phyloP scores from a whole-genome alignment of 441 rosid genomes.

The Populus hybrid region DNA sequence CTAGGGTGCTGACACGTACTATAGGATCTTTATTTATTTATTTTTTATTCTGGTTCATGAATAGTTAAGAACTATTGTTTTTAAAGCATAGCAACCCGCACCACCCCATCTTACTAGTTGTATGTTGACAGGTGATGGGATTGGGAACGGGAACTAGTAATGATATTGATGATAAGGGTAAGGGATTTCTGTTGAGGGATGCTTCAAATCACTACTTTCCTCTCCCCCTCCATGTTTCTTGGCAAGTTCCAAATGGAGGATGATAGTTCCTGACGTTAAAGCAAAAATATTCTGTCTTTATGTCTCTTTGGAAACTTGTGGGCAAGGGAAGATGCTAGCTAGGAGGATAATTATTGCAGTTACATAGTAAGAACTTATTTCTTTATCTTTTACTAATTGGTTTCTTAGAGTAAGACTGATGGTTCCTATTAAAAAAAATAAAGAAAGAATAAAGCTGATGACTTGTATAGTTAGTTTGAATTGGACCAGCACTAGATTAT shows the following conservation, averaged over 20 bases:
- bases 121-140: neutral
- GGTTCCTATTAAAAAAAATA: too few relatives aligned
- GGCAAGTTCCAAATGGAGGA: constrained; percentile 13
- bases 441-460: neutral
- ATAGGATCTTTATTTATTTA: neutral
- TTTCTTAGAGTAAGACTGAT: neutral
- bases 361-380: neutral
- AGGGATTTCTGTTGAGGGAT: constrained; percentile 23
- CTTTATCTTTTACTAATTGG: neutral
- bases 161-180: neutral
- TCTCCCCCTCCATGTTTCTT: neutral
- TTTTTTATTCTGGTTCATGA: too few relatives aligned
- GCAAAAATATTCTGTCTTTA: neutral
- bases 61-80: too few relatives aligned
- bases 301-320: neutral
- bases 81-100: constrained; percentile 13
- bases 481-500: neutral
- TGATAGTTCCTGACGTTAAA: neutral
- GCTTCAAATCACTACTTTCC: neutral
- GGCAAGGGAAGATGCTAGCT: neutral
- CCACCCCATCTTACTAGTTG: constrained; percentile 15
- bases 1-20: constrained; percentile 24
- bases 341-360: neutral
- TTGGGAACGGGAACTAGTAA: too few relatives aligned
- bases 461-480: neutral